Percentiles rank a stretch among this genome's conserved stretches.
phyloP scores from a whole-genome alignment of 768 basidiomycete species.

The Leccinum fibrillosum region DNA sequence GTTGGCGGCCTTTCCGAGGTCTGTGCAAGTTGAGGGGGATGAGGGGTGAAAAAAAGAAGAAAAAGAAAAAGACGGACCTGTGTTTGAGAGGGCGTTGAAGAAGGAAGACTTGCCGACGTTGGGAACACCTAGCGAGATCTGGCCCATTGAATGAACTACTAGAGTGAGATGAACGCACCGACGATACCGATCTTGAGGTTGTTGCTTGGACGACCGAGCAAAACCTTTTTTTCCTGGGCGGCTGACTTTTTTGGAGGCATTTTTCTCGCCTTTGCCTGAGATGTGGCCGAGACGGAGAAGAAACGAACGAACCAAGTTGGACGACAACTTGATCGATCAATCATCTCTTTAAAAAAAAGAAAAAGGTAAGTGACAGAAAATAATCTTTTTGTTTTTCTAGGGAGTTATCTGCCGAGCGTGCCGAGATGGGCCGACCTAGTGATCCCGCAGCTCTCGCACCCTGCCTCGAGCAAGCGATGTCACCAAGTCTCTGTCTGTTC shows the following conservation, averaged over 20 bases:
- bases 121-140: conserved; percentile 61
- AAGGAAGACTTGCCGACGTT: conserved; percentile 99
- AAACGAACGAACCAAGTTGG: conserved; percentile 11
- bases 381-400: background rate
- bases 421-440: conserved; percentile 4
- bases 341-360: conserved; percentile 15
- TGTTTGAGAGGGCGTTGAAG: conserved; percentile 94
- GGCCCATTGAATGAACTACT: background rate
- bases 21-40: conserved; percentile 34
- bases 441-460: background rate
- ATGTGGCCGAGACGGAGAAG: conserved; percentile 38
- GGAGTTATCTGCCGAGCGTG: conserved; percentile 22
- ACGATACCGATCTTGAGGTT: conserved; percentile 99
- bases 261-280: conserved; percentile 48
- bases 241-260: conserved; percentile 93
- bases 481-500: conserved; percentile 5
- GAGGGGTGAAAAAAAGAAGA: background rate
- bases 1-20: conserved; percentile 93
- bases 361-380: background rate
- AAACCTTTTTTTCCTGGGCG: conserved; percentile 73
- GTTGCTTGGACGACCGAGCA: conserved; percentile 91
- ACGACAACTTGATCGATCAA: conserved; percentile 29
- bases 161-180: conserved; percentile 53
- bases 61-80: conserved; percentile 48
- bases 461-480: conserved; percentile 16